Percentiles rank a stretch among this genome's conserved stretches.
phyloP scores from a whole-genome alignment of 768 basidiomycete genomes.

The Boletellus emodensis region DNA sequence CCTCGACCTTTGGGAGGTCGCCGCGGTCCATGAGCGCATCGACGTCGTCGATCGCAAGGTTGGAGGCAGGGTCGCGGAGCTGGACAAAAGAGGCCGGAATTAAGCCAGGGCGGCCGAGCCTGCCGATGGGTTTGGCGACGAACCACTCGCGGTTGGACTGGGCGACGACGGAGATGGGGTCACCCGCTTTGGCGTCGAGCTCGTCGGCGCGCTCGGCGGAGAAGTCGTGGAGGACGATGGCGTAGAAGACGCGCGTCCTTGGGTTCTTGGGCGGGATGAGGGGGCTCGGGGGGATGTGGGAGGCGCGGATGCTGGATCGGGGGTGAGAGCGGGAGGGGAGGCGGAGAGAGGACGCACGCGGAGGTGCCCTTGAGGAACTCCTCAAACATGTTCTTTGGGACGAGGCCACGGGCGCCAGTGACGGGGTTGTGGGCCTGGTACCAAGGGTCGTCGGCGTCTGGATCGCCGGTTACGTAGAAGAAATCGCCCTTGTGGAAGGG shows the following conservation, averaged over 20 bases:
- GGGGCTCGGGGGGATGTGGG: slow-evolving; percentile 27
- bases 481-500: slow-evolving; percentile 94
- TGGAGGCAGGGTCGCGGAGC: slow-evolving; percentile 89
- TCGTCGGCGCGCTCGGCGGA: slow-evolving; percentile 94
- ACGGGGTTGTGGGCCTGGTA: slow-evolving; percentile 96
- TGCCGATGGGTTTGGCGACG: slow-evolving; percentile 96
- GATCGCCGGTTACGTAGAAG: slow-evolving; percentile 89
- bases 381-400: slow-evolving; percentile 84
- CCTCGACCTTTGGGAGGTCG: slow-evolving; percentile 93
- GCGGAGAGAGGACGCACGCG: slow-evolving; percentile 30
- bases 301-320: slow-evolving; percentile 38
- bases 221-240: slow-evolving; percentile 94
- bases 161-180: slow-evolving; percentile 93
- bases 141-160: slow-evolving; percentile 99
- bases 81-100: slow-evolving; percentile 98
- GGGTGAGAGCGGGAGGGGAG: background rate
- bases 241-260: slow-evolving; percentile 76
- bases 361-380: slow-evolving; percentile 74
- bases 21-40: slow-evolving; percentile 79
- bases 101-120: slow-evolving; percentile 90
- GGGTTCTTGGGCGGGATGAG: slow-evolving; percentile 31
- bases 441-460: slow-evolving; percentile 56
- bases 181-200: slow-evolving; percentile 90
- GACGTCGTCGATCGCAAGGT: slow-evolving; percentile 71
- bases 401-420: slow-evolving; percentile 85